Evolutionary conservation across 2,329 filamentous ascomycete species (phyloP).

Genomic region (Trichoderma afroharzianum): DNA sequence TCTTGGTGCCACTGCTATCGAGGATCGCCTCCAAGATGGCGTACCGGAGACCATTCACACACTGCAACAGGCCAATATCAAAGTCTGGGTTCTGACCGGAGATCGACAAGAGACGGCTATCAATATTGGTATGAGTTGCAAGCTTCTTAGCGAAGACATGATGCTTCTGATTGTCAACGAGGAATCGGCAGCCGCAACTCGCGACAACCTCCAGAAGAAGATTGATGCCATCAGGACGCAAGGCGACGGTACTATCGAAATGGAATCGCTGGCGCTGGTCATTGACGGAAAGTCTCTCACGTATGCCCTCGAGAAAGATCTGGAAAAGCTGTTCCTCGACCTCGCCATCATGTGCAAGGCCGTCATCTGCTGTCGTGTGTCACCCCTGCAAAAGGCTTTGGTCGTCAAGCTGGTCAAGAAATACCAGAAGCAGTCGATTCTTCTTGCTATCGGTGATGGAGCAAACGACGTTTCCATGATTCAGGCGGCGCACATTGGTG

Average conservation of each 20-base stretch:
- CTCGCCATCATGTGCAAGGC: slow-evolving; percentile 95
- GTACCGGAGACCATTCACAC: slow-evolving; percentile 98
- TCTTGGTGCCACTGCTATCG: slow-evolving; percentile 92
- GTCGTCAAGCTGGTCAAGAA: slow-evolving; percentile 98
- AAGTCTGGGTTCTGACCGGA: slow-evolving; percentile 96
- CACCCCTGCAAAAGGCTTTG: slow-evolving; percentile 91
- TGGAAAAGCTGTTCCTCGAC: slow-evolving; percentile 91
- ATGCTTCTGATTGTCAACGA: slow-evolving; percentile 96
- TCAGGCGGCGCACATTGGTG: slow-evolving; percentile 94
- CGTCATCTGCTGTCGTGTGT: slow-evolving; percentile 97
- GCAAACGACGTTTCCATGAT: slow-evolving; percentile 99
- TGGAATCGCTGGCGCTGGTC: slow-evolving; percentile 83
- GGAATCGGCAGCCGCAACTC: slow-evolving; percentile 71
- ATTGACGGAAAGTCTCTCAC: slow-evolving; percentile 97
- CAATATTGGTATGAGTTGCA: slow-evolving; percentile 99
- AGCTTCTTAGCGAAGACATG: slow-evolving; percentile 98
- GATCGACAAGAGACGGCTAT: slow-evolving; percentile 98
- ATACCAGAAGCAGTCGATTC: slow-evolving; percentile 79
- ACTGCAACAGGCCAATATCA: slow-evolving; percentile 93
- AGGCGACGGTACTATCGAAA: slow-evolving; percentile 69
- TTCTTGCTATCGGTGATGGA: slow-evolving; percentile 93
- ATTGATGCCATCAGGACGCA: slow-evolving; percentile 85
- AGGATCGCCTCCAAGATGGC: slow-evolving; percentile 93
- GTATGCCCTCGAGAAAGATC: slow-evolving; percentile 84
- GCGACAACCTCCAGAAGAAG: slow-evolving; percentile 90